Percentiles rank a stretch among this genome's conserved stretches.
Conservation (phyloP, 148 eudicot species). For the Suaeda aralocaspica region DNA sequence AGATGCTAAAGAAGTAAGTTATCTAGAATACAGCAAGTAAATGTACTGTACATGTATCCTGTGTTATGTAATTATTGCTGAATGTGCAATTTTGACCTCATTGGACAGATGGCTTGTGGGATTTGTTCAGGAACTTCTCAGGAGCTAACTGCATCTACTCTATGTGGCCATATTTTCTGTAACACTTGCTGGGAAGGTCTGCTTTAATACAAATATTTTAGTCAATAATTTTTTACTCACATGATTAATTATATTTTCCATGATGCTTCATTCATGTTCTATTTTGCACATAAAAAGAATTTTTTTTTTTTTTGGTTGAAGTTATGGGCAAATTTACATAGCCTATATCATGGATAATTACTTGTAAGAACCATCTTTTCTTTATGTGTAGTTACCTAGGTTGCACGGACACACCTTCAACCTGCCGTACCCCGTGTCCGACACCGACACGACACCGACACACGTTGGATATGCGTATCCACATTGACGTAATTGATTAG, state of each 20-base stretch:
- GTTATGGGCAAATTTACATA: neutral
- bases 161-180: conserved; percentile 24
- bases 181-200: conserved; percentile 20
- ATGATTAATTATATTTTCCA: no score
- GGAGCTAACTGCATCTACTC: neutral
- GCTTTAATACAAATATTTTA: neutral
- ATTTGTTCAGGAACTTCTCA: conserved; percentile 5
- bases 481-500: no score
- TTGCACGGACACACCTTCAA: no score
- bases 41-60: neutral
- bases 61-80: neutral
- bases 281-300: no score
- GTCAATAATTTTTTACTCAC: no score
- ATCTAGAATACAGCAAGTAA: neutral
- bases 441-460: no score
- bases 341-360: neutral
- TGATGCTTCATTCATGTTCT: neutral
- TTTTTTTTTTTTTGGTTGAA: no score
- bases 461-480: no score
- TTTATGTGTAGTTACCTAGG: neutral
- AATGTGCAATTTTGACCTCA: conserved; percentile 8
- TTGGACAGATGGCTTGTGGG: conserved; percentile 18
- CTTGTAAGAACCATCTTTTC: neutral
- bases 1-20: conserved; percentile 8
- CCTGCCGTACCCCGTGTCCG: no score